phyloP scores from a whole-genome alignment of 2,329 filamentous ascomycete genomes.

The Botryotinia globosa region DNA sequence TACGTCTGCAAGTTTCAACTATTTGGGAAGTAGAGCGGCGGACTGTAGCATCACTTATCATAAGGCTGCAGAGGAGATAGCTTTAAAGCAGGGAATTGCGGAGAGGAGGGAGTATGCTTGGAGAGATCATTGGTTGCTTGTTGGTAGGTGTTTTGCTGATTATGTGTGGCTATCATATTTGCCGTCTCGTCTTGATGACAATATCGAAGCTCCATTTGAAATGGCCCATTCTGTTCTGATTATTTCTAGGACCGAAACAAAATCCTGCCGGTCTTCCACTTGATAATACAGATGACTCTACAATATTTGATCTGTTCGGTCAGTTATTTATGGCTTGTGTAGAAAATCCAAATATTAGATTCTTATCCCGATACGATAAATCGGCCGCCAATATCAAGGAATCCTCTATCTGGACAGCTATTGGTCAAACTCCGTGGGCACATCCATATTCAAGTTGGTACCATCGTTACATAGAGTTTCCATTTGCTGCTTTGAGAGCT shows the following conservation, averaged over 20 bases:
- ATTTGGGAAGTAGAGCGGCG: conserved; percentile 41
- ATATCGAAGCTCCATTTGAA: not conserved
- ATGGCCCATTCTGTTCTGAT: not conserved
- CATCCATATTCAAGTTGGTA: conserved; percentile 47
- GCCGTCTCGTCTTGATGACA: not conserved
- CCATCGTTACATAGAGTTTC: conserved; percentile 47
- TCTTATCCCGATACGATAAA: conserved; percentile 48
- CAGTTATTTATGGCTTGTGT: conserved; percentile 37
- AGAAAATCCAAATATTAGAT: conserved; percentile 41
- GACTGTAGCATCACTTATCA: conserved; percentile 49
- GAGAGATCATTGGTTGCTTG: conserved; percentile 48
- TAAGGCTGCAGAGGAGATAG: conserved; percentile 44
- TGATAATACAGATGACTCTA: conserved; percentile 30
- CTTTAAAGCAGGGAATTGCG: conserved; percentile 43
- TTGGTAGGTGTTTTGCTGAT: conserved; percentile 35
- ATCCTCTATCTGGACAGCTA: conserved; percentile 44
- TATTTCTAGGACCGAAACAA: conserved; percentile 27
- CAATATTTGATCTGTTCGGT: conserved; percentile 38
- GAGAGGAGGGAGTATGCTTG: conserved; percentile 44
- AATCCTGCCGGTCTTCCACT: conserved; percentile 41
- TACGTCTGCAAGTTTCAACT: conserved; percentile 46
- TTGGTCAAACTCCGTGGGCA: conserved; percentile 49
- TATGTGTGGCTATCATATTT: not conserved
- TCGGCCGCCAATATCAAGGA: conserved; percentile 51
- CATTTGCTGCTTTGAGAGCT: conserved; percentile 45